phyloP scores from a whole-genome alignment of 768 basidiomycete genomes.

The Termitomyces sp. region DNA sequence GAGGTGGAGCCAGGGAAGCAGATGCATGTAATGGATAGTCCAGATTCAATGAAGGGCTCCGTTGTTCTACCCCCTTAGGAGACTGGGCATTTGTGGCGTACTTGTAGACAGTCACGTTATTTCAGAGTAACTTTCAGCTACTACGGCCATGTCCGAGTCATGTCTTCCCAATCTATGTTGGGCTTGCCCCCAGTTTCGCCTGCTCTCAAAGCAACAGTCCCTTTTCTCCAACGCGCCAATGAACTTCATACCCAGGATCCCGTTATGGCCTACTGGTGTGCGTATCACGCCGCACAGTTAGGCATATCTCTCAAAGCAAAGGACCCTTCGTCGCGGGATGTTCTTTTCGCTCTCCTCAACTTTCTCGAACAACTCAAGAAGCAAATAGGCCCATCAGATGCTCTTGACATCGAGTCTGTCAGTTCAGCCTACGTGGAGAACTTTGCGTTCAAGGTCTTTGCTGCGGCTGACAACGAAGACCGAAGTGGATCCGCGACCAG shows the following conservation, averaged over 20 bases:
- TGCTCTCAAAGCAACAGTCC: constrained; percentile 62
- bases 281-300: constrained; percentile 87
- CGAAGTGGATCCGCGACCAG: constrained; percentile 69
- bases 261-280: constrained; percentile 93
- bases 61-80: constrained; percentile 14
- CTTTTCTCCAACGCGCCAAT: constrained; percentile 85
- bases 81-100: constrained; percentile 13
- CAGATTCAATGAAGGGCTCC: constrained; percentile 23
- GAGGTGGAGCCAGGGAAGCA: constrained; percentile 9
- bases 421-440: constrained; percentile 91
- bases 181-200: constrained; percentile 54
- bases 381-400: constrained; percentile 68
- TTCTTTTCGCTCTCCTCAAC: constrained; percentile 70
- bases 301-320: constrained; percentile 74
- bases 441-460: constrained; percentile 90
- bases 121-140: neutral
- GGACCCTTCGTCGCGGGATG: constrained; percentile 53
- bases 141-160: constrained; percentile 11
- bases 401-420: constrained; percentile 75
- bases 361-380: constrained; percentile 77
- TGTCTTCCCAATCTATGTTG: constrained; percentile 32
- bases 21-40: constrained; percentile 30
- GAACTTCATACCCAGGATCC: constrained; percentile 82
- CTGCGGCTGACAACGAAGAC: constrained; percentile 87
- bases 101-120: neutral